Conservation (phyloP, 257 asterid genomes). For the Fraxinus cuspidata region DNA sequence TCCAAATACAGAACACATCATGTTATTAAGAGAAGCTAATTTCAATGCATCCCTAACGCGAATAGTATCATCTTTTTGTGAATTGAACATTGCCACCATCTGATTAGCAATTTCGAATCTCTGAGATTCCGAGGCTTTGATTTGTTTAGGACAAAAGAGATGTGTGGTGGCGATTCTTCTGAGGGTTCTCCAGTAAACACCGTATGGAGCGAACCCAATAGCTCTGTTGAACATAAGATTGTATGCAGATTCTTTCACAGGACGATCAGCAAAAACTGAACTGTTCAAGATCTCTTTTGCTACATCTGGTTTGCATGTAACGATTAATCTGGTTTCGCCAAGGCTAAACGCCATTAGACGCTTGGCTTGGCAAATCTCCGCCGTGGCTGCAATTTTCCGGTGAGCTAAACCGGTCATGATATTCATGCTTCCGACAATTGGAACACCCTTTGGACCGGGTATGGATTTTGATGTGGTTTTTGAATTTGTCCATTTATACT, state of each 20-base stretch:
- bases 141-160: conserved; percentile 67
- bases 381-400: conserved; percentile 63
- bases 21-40: conserved; percentile 41
- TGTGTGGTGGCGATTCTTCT: conserved; percentile 61
- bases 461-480: conserved; percentile 31
- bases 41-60: conserved; percentile 48
- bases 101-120: conserved; percentile 50
- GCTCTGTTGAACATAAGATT: conserved; percentile 73
- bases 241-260: conserved; percentile 72
- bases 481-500: conserved; percentile 33
- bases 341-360: conserved; percentile 82
- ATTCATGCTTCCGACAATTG: conserved; percentile 70
- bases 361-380: conserved; percentile 42
- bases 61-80: background rate
- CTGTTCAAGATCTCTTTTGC: conserved; percentile 63
- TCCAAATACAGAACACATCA: conserved; percentile 51
- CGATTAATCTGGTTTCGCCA: conserved; percentile 67
- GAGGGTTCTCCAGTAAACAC: conserved; percentile 70
- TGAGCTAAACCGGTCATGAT: conserved; percentile 81
- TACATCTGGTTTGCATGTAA: conserved; percentile 61
- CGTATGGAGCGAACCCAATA: conserved; percentile 85
- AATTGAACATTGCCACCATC: conserved; percentile 33
- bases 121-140: conserved; percentile 49
- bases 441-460: conserved; percentile 79
- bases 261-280: conserved; percentile 67